Evolutionary conservation across 1,284 basidiomycete genomes (phyloP).

Genomic region (Cutaneotrichosporon arboriforme): DNA sequence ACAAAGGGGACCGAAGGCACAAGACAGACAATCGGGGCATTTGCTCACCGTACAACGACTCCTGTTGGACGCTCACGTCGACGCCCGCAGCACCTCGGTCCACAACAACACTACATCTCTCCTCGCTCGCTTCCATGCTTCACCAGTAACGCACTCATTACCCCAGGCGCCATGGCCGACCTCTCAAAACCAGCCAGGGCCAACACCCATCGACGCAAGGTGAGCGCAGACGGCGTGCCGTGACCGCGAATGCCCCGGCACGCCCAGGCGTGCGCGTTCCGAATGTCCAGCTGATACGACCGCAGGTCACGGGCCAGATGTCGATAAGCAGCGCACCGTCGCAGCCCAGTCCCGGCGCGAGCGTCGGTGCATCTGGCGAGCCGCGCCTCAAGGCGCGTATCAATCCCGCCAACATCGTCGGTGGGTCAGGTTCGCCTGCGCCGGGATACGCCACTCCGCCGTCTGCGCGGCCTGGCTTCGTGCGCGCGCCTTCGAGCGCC

Average conservation of each 20-base stretch:
- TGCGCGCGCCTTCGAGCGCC: background rate
- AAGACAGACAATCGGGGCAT: too few relatives aligned
- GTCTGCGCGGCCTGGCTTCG: background rate
- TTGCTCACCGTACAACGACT: too few relatives aligned
- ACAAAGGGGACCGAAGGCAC: too few relatives aligned
- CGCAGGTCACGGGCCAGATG: slow-evolving; percentile 5
- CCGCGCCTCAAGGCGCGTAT: slow-evolving; percentile 23
- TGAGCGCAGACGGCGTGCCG: background rate
- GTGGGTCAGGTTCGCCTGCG: background rate
- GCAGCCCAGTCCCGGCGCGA: background rate
- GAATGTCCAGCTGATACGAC: background rate
- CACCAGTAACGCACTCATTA: too few relatives aligned
- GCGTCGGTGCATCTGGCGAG: slow-evolving; percentile 15
- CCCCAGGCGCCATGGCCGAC: slow-evolving; percentile 1
- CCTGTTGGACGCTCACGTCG: too few relatives aligned
- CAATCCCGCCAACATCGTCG: slow-evolving; percentile 16
- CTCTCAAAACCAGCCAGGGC: background rate
- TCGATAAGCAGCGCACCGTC: background rate
- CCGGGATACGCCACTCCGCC: background rate
- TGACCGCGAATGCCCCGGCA: too few relatives aligned
- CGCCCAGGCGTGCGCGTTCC: too few relatives aligned
- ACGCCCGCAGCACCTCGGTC: too few relatives aligned
- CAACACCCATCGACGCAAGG: slow-evolving; percentile 1
- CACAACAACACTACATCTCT: too few relatives aligned
- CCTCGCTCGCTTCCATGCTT: too few relatives aligned